These are phyloP conservation scores for Trichophyton verrucosum DNA, from an alignment of 2,329 filamentous ascomycete genomes.

Conservation along the genomic window DNA sequence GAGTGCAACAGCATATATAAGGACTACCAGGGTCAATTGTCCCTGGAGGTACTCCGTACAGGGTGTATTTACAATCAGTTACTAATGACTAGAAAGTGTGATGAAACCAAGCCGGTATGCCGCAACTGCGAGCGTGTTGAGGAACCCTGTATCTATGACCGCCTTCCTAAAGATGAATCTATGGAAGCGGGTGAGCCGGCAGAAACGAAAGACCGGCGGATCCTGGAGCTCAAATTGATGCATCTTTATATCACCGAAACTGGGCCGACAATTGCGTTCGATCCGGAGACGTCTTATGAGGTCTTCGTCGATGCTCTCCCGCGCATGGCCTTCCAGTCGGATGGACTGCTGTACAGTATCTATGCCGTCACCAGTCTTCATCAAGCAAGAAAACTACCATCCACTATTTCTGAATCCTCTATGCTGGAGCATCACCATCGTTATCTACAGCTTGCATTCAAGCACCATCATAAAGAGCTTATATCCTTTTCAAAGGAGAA, in stretches of 20 bases:
- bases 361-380: not conserved
- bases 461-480: not conserved
- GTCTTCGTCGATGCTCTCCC: not conserved
- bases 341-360: not conserved
- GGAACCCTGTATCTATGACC: conserved; percentile 1
- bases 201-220: not conserved
- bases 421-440: not conserved
- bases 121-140: not conserved
- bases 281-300: not conserved
- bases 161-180: not conserved
- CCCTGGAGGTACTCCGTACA: not conserved
- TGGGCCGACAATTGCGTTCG: conserved; percentile 1
- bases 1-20: not conserved
- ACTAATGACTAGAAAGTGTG: not conserved
- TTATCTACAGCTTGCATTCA: not conserved
- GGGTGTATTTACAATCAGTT: not conserved
- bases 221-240: conserved; percentile 2
- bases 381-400: not conserved
- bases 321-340: not conserved
- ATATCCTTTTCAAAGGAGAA: not conserved
- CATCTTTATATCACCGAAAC: conserved; percentile 3
- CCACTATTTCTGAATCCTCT: not conserved
- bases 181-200: not conserved
- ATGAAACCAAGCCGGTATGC: conserved; percentile 3
- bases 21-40: not conserved